These are phyloP conservation scores for Eutrema heterophyllum DNA, from an alignment of 345 rosid genomes.

Conservation along the genomic window DNA sequence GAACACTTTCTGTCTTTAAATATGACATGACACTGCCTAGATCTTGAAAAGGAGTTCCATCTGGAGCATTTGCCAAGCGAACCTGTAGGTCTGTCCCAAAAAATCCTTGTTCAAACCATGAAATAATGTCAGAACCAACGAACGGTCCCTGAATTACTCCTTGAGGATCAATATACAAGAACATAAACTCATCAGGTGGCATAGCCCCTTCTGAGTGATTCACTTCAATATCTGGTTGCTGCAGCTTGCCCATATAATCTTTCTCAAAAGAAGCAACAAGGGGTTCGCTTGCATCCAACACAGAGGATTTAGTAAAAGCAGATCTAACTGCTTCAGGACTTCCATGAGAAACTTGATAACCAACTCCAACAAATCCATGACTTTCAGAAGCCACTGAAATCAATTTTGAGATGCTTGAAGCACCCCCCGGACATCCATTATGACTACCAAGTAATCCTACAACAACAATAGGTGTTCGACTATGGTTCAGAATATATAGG, in stretches of 20 bases:
- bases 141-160: conserved; percentile 85
- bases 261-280: conserved; percentile 32
- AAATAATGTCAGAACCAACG: conserved; percentile 66
- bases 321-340: conserved; percentile 13
- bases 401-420: conserved; percentile 12
- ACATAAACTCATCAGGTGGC: conserved; percentile 57
- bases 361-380: neutral
- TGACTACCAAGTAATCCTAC: conserved; percentile 20
- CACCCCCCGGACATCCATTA: neutral
- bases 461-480: neutral
- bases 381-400: conserved; percentile 9
- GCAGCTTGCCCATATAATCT: conserved; percentile 19
- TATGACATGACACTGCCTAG: conserved; percentile 70
- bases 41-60: conserved; percentile 65
- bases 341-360: conserved; percentile 23
- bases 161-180: conserved; percentile 85
- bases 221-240: conserved; percentile 22
- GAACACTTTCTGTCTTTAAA: conserved; percentile 31
- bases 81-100: conserved; percentile 81
- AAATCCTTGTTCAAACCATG: conserved; percentile 92
- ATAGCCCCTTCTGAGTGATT: conserved; percentile 23
- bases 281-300: conserved; percentile 22
- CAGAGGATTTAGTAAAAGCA: conserved; percentile 16
- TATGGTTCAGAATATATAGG: neutral
- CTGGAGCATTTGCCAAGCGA: conserved; percentile 70